phyloP scores from a whole-genome alignment of 176 grass and related monocot species.

The Oryza longistaminata region DNA sequence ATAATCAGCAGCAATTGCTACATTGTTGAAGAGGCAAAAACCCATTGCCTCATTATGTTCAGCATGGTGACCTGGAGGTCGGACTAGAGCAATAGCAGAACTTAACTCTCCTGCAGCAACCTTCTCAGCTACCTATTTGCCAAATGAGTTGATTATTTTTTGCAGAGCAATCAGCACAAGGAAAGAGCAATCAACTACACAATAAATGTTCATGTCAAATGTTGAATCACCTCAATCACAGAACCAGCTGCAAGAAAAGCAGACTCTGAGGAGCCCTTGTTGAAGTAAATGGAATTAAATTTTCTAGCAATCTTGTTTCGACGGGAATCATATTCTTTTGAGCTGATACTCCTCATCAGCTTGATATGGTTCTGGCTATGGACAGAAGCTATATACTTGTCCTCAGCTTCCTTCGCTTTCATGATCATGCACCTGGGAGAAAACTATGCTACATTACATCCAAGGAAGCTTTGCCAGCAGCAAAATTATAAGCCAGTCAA shows the following conservation, averaged over 20 bases:
- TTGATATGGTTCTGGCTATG: constrained; percentile 77
- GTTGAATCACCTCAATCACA: constrained; percentile 67
- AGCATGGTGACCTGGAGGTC: constrained; percentile 96
- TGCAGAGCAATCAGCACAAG: neutral
- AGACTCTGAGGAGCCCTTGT: constrained; percentile 86
- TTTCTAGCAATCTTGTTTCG: constrained; percentile 65
- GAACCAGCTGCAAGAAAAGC: constrained; percentile 91
- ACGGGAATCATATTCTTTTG: constrained; percentile 57
- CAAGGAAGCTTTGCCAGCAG: neutral
- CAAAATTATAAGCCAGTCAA: neutral
- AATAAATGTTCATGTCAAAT: constrained; percentile 16
- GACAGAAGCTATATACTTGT: constrained; percentile 67
- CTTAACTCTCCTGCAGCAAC: constrained; percentile 74
- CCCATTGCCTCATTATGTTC: constrained; percentile 88
- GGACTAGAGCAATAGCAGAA: constrained; percentile 90
- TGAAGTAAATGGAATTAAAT: constrained; percentile 92
- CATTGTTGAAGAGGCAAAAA: constrained; percentile 99
- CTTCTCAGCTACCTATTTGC: constrained; percentile 80
- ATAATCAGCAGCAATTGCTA: constrained; percentile 79
- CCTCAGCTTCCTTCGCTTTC: constrained; percentile 74
- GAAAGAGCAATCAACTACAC: neutral
- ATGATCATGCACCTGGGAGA: constrained; percentile 57
- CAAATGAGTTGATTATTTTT: neutral
- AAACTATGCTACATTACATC: constrained; percentile 5
- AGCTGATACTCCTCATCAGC: constrained; percentile 84